Percentiles rank a stretch among this genome's conserved stretches.
Evolutionary conservation across 495 filamentous ascomycete genomes (phyloP).

Genomic region (Penicillium canescens): DNA sequence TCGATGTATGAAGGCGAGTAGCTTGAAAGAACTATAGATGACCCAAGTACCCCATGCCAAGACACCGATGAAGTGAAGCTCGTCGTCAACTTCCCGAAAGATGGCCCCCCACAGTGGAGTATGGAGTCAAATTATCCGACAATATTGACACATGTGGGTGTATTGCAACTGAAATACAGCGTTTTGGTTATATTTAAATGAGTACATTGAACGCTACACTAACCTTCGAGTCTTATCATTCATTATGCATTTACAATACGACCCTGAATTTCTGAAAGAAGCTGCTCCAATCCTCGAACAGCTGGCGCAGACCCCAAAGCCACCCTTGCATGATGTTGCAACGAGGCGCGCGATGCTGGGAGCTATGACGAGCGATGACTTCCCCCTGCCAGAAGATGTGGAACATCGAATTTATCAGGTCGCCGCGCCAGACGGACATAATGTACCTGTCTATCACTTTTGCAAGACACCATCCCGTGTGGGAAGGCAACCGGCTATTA

Average conservation of each 20-base stretch:
- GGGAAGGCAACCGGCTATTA: conserved; percentile 10
- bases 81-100: not conserved
- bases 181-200: not conserved
- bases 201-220: not conserved
- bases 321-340: conserved; percentile 9
- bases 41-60: not conserved
- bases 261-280: conserved; percentile 10
- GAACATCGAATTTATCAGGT: conserved; percentile 12
- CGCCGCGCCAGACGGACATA: conserved; percentile 1
- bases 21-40: not conserved
- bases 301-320: not conserved
- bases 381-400: conserved; percentile 10
- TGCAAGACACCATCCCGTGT: not conserved
- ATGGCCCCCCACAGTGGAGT: too few species aligned
- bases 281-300: conserved; percentile 10
- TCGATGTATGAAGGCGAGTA: not conserved
- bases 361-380: not conserved
- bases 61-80: not conserved
- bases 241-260: conserved; percentile 15
- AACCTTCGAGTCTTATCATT: not conserved
- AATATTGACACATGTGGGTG: not conserved
- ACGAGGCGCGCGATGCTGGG: conserved; percentile 5
- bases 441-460: conserved; percentile 14
- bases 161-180: not conserved
- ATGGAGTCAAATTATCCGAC: too few species aligned